Evolutionary conservation across 331 rosid species (phyloP), one percentile per base, ranked within the genome.

Genomic region (Arachis monticola): DNA sequence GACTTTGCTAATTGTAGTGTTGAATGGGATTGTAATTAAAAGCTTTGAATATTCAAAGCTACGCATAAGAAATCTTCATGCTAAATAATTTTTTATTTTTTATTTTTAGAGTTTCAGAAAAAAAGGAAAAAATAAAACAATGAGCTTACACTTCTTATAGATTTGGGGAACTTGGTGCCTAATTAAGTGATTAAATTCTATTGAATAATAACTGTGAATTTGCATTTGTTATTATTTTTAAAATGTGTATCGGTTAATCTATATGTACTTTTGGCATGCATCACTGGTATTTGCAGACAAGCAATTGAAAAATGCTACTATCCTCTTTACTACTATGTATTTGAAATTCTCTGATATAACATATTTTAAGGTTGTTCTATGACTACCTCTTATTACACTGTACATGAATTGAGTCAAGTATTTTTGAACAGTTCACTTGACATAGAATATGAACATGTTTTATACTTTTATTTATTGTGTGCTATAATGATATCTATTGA

Each of bases 261-360:
- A 22, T 22, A 22, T 22, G 27, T 22, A 22, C 97, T 72, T 92
- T 89, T 79, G 97, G 52, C 97, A 92, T 76, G 97, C 97, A 38
- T 92, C 97, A 40, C 97, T 88, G 97, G 97, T 92, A 75, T 69
- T 61, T 40, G n/a, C 17, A 38, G 44, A 59, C 64, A 40, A 32
- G 13, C 9, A 48, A 59, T 45, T 53, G 27, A 82, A 72, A 63
- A 67, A 40, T 70, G 67, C 52, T 27, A 7, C 45, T 32, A 44
- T 70, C 55, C n/a, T 44, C 30, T 51, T 31, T 44, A 11, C 17
- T 27, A 27, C 41, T 45, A 6, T 53, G 44, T 52, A 64, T 66
- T 75, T 82, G 60, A 41, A 50, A 10, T 72, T 56, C 47, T 75
- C 69, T 63, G 4, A 67, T 56, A 67, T 60, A 60, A 17, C 5